phyloP scores from a whole-genome alignment of 805 yeast genomes.

The Pichia thaimueangensis region DNA sequence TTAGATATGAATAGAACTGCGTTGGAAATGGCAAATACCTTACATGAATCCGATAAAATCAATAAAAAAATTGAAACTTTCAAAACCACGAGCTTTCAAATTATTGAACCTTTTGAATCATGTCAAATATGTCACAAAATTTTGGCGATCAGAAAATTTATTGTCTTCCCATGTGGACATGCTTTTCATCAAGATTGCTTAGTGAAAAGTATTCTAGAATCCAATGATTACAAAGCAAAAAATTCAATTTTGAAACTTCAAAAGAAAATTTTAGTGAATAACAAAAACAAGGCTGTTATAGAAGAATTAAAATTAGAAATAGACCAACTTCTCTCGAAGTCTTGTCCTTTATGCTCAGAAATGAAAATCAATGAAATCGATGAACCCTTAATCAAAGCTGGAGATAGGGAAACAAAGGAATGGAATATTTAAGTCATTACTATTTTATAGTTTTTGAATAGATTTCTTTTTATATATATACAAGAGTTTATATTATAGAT shows the following conservation, averaged over 20 bases:
- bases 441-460: too few species aligned
- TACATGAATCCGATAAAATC: conserved; percentile 52
- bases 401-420: conserved; percentile 34
- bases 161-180: conserved; percentile 85
- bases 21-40: conserved; percentile 68
- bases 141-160: conserved; percentile 64
- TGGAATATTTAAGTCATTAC: conserved; percentile 39
- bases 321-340: conserved; percentile 52
- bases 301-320: conserved; percentile 38
- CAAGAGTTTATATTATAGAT: not conserved
- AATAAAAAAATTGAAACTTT: conserved; percentile 50
- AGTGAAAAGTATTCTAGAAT: conserved; percentile 50
- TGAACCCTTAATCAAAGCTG: conserved; percentile 43
- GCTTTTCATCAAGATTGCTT: conserved; percentile 86
- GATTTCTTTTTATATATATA: not conserved
- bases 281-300: conserved; percentile 25
- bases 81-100: conserved; percentile 47
- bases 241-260: conserved; percentile 53
- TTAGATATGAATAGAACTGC: conserved; percentile 57
- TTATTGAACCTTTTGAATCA: conserved; percentile 77
- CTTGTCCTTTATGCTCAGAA: conserved; percentile 75
- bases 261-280: conserved; percentile 34
- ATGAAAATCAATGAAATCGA: conserved; percentile 65
- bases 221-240: conserved; percentile 62
- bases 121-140: conserved; percentile 70